Evolutionary conservation across 192 early-diverging fungal species (phyloP), one percentile per base, ranked within the genome.

Genomic region (Rhizophagus prolifer): DNA sequence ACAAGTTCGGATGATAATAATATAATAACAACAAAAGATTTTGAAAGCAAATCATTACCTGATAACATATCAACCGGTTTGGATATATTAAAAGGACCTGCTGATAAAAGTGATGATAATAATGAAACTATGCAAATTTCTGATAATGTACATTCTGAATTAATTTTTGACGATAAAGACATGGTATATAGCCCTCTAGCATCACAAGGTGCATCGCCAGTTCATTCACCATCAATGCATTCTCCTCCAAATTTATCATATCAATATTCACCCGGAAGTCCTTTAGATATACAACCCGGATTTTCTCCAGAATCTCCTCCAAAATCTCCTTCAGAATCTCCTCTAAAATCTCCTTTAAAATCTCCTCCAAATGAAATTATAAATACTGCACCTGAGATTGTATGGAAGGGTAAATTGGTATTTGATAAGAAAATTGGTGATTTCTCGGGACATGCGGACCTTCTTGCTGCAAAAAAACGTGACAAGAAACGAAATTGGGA

Each of bases 371-470:
- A 31, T 23, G 9, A 36, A 14, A 19, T 14, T 10, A 65, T n/a
- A 30, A 31, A 28, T 26, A 12, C n/a, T 65, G 41, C 34, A 38
- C 31, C 16, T 26, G 19, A 64, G 4, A 36, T 59, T 21, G 79
- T 92, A 28, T 94, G 93, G 93, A 75, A 81, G 23, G 93, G 93
- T 7, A 77, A 78, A 76, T 46, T 76, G 9, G n/a, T 76, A 50
- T 76, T 68, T 68, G 44, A 76, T 34, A 26, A 47, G 28, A 91
- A 93, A 16, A 86, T 86, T 1, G 83, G 82, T 62, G 47, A 54
- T 19, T 90, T 94, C 69, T 77, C 76, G 9, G 87, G 87, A 0
- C 41, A 70, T 3, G 90, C 89, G 6, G 58, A 75, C n/a, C 92
- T 92, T 79, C 81, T 93, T 21, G 89, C 87, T 7, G 91, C 91